Evolutionary conservation across 2,329 filamentous ascomycete species (phyloP).

Genomic region (Curvularia sp.): DNA sequence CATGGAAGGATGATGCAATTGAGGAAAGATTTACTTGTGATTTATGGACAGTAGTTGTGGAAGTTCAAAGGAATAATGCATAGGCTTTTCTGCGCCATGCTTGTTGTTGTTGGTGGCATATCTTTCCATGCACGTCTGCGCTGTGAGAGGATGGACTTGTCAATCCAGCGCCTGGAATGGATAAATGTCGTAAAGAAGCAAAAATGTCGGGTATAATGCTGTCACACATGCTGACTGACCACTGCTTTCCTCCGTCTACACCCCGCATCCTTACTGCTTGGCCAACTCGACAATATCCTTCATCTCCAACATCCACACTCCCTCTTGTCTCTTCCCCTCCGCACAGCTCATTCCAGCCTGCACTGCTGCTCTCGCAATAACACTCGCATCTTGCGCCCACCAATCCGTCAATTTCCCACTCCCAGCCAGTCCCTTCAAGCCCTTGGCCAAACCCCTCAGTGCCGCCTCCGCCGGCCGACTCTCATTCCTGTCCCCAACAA

Average conservation of each 20-base stretch:
- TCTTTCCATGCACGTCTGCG: too few relatives aligned
- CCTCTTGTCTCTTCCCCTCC: conserved; percentile 63
- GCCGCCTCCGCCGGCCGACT: conserved; percentile 66
- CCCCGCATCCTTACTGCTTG: conserved; percentile 37
- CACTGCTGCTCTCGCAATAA: conserved; percentile 74
- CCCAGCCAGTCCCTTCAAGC: conserved; percentile 31
- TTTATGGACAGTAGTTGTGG: not conserved
- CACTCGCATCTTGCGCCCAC: conserved; percentile 75
- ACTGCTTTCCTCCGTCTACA: not conserved
- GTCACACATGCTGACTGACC: not conserved
- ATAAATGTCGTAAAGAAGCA: not conserved
- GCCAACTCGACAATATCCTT: conserved; percentile 72
- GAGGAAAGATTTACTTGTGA: not conserved
- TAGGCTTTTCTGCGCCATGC: not conserved
- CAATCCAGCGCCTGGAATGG: not conserved
- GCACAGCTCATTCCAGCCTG: conserved; percentile 61
- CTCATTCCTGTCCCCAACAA: conserved; percentile 74
- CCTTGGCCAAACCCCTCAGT: conserved; percentile 63
- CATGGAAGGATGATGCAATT: not conserved
- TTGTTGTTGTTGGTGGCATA: not conserved
- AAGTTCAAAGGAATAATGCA: not conserved
- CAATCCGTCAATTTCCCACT: conserved; percentile 63
- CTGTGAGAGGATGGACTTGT: not conserved
- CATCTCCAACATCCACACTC: conserved; percentile 67
- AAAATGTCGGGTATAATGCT: conserved; percentile 3